Evolutionary conservation across 192 early-diverging fungal species (phyloP), one percentile per base, ranked within the genome.

Genomic region (Coemansia sp.): DNA sequence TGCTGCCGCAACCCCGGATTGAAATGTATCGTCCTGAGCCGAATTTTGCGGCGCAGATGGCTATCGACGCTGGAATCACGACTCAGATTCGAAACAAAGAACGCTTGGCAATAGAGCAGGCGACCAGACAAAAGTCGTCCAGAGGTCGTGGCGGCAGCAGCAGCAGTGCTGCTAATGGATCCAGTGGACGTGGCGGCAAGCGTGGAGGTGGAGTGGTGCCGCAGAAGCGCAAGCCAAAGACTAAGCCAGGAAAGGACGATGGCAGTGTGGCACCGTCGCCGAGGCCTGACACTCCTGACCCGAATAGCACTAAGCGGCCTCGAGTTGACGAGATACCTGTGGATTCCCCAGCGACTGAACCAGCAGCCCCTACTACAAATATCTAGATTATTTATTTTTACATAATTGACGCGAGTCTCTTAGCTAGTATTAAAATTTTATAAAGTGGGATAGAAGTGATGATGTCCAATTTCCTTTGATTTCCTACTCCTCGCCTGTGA

Each of bases 141-240:
- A 71, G 80, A 32, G 80, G 80, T 4, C 55, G 71, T 19, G 74
- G 70, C 41, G 36, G 63, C 3, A 11, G 69, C 44, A 61, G 63
- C 3, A n/a, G 69, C 44, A 61, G 48, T n/a, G 69, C 39, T 31
- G 68, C 46, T 31, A 62, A 51, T 39, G 66, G 66, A 56, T n/a
- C 66, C 31, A 40, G 46, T 19, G 36, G 46, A 29, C 65, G 78
- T 20, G 78, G 78, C 19, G 63, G 70, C 60, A 71, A 66, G 41
- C 67, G 74, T 39, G 70, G 74, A 38, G 71, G 72, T 27, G 65
- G 64, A 7, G 46, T 38, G 7, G 40, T 29, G 31, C 74, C 71
- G 63, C 75, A 82, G 62, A 82, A 82, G 62, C 80, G 80, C 65
- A 76, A 77, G 75, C 65, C 62, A 32, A 50, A 27, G 27, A 10